Evolutionary conservation across 352 stramenopile species (phyloP), one percentile per base, ranked within the genome.

Genomic region (Pythium sukuiense): DNA sequence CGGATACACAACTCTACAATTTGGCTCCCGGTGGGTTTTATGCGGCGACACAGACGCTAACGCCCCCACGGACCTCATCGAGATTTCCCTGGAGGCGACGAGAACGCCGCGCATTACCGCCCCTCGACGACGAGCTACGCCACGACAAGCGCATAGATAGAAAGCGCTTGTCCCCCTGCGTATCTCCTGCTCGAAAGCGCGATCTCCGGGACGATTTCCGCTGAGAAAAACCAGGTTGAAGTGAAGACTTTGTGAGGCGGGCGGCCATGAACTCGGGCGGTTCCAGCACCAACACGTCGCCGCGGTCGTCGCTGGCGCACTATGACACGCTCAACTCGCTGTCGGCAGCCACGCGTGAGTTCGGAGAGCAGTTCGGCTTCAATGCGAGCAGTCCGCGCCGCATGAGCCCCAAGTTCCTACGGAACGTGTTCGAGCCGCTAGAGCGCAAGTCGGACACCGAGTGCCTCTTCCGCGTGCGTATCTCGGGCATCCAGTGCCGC

Each of bases 401-500:
- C 60, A 76, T 77, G 59, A 87, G 76, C 30, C 82, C 82, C 54
- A 87, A 87, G 74, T 89, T 81, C 53, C 66, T 93, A 35, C 81
- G 84, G 54, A 71, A 69, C 30, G 72, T 93, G 6, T 93, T 93
- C 52, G 85, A 93, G 59, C 77, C 82, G 29, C 59, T 83, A 8
- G 85, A 91, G 49, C 79, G 59, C 32, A 79, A 71, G 56, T 72
- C 63, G 56, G 82, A 89, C 54, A 76, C 75, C 9, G 83, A 92
- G 61, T 93, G 87, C 64, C 72, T 94, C 41, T 96, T 96, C 56
- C 84, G 85, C 45, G 86, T 96, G 50, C 77, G 87, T 3, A 91
- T 96, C 56, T 93, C 83, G 2, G 86, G 86, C 46, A 96, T 96
- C 59, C 88, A 96, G 73, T 96, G 88, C 60, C 85, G 88, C 30